These are phyloP conservation scores for Lodderomyces parapsilosis DNA, from an alignment of 1,139 yeast genomes.

Conservation along the genomic window DNA sequence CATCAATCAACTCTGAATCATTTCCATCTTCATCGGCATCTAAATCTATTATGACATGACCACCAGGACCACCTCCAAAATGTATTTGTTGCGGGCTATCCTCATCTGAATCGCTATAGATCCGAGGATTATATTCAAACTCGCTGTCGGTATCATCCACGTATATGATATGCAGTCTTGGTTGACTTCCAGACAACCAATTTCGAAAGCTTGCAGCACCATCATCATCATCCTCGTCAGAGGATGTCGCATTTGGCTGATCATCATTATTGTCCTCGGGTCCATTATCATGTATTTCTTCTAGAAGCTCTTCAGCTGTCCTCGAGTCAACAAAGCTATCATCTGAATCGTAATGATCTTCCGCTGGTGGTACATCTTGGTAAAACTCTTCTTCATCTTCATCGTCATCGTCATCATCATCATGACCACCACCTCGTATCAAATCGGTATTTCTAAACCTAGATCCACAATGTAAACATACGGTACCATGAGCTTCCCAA, in stretches of 20 bases:
- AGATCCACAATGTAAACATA: conserved; percentile 56
- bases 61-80: not conserved
- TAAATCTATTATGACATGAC: conserved; percentile 3
- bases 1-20: conserved; percentile 7
- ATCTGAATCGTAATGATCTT: conserved; percentile 25
- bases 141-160: conserved; percentile 2
- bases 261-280: conserved; percentile 4
- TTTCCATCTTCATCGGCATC: conserved; percentile 7
- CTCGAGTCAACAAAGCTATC: conserved; percentile 31
- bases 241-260: conserved; percentile 10
- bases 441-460: conserved; percentile 25
- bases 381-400: conserved; percentile 24
- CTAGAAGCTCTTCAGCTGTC: conserved; percentile 12
- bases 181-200: not conserved
- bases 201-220: conserved; percentile 3
- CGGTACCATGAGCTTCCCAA: conserved; percentile 70
- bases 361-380: conserved; percentile 13
- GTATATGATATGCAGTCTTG: conserved; percentile 3
- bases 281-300: conserved; percentile 1
- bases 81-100: conserved; percentile 3
- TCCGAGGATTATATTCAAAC: not conserved
- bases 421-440: conserved; percentile 20
- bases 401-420: conserved; percentile 22
- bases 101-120: conserved; percentile 4
- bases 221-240: conserved; percentile 9